Percentiles rank a stretch among this genome's conserved stretches.
These are phyloP conservation scores for Leishmania lainsoni DNA, from an alignment of 208 protist genomes.

Conservation along the genomic window DNA sequence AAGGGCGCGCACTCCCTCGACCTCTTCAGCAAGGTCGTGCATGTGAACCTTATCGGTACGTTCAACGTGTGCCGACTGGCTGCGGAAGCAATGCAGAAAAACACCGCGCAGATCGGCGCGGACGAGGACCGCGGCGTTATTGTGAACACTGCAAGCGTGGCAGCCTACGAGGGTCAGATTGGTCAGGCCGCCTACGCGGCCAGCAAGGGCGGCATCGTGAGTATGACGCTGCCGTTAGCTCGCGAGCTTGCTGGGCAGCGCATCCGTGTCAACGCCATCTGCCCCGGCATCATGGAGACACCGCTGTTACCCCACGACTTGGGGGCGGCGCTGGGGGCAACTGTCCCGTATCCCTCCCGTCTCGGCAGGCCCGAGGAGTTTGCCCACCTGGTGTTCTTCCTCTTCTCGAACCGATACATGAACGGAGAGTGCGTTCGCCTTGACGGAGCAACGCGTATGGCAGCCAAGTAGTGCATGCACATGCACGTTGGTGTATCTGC, in stretches of 20 bases:
- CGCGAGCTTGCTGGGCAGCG: constrained; percentile 55
- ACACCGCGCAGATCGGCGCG: constrained; percentile 19
- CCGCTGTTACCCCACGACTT: constrained; percentile 60
- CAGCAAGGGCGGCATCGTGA: constrained; percentile 75
- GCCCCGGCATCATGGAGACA: constrained; percentile 79
- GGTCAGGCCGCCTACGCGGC: constrained; percentile 86
- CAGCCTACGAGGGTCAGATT: constrained; percentile 88
- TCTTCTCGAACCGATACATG: constrained; percentile 78
- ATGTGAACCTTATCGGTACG: constrained; percentile 79
- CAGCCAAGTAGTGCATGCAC: constrained; percentile 30
- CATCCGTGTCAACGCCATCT: constrained; percentile 80
- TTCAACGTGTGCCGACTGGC: constrained; percentile 78
- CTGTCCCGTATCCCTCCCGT: constrained; percentile 66
- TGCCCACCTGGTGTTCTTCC: constrained; percentile 52
- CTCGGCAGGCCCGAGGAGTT: constrained; percentile 76
- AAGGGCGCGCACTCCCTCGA: constrained; percentile 51
- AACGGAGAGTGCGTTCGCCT: constrained; percentile 72
- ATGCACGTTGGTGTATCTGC: background rate
- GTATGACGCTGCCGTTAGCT: constrained; percentile 76
- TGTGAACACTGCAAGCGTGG: constrained; percentile 79
- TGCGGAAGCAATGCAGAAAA: constrained; percentile 50
- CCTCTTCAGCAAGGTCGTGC: constrained; percentile 54
- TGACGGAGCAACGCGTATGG: constrained; percentile 50
- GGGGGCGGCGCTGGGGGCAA: constrained; percentile 31
- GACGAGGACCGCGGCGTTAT: constrained; percentile 78